phyloP scores from a whole-genome alignment of 108 stramenopile genomes.

The Nitzschia palea region DNA sequence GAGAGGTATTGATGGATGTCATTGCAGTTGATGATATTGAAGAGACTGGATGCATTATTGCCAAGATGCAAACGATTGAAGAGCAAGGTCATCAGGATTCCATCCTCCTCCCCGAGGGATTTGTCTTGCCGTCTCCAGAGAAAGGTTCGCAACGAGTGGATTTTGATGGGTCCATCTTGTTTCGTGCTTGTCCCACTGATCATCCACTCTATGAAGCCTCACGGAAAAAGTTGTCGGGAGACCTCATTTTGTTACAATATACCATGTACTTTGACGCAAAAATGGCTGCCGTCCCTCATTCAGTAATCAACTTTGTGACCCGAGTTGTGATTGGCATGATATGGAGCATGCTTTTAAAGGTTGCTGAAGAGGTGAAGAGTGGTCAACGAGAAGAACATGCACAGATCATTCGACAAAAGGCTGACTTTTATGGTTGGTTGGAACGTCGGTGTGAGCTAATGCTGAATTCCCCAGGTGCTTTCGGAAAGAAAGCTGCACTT shows the following conservation, averaged over 20 bases:
- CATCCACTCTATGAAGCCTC: conserved; percentile 40
- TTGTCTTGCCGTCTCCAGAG: conserved; percentile 30
- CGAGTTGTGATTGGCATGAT: conserved; percentile 50
- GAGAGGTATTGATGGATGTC: conserved; percentile 56
- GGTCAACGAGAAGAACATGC: conserved; percentile 56
- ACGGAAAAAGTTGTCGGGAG: conserved; percentile 18
- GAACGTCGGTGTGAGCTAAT: conserved; percentile 50
- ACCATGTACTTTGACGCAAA: conserved; percentile 56
- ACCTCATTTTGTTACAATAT: conserved; percentile 56
- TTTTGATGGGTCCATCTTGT: conserved; percentile 58
- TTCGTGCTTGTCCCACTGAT: conserved; percentile 67
- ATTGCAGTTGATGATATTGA: conserved; percentile 74
- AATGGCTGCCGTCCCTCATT: conserved; percentile 48
- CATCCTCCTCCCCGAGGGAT: conserved; percentile 12
- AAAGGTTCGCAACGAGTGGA: conserved; percentile 49
- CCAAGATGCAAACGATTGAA: conserved; percentile 41
- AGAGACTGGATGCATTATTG: conserved; percentile 33
- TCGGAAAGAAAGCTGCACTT: not conserved
- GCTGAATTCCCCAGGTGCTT: conserved; percentile 11
- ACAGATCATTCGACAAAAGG: conserved; percentile 60
- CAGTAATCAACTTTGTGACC: conserved; percentile 64
- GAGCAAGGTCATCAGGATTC: conserved; percentile 16
- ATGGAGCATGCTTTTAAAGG: conserved; percentile 63
- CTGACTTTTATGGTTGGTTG: conserved; percentile 74
- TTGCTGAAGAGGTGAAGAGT: conserved; percentile 72